Base-by-base conservation (phyloP, 345 rosid genomes). In the Aquilaria sinensis region DNA sequence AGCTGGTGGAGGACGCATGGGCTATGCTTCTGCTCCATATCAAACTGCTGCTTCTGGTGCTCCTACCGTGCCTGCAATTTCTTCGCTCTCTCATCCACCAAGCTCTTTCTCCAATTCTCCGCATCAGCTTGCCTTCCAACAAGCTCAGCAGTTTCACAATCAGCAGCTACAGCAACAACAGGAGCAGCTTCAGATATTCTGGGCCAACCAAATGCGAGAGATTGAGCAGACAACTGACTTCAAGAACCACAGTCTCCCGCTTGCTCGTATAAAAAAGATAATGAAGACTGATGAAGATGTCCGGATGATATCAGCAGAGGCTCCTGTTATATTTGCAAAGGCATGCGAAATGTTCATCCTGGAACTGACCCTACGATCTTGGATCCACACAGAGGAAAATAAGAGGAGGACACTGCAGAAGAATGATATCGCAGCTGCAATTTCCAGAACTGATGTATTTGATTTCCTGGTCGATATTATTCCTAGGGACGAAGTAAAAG, bases 241-340 rank as follows among this genome's bases (percentile, higher is more conserved):
- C 73, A 82, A 77, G 75, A 82, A 79, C 65, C 84, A 82, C 67
- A 79, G 76, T 55, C 78, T 82, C 37, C 84, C 87, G 4, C 72
- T 82, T 4, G 87, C 87, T 45, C 78, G 84, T 67, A 79, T 82
- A 47, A 82, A 82, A 69, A 82, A 82, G 77, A 82, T 82, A 64
- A 82, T 82, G 87, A 82, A 82, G 77, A 84, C 86, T 16, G 84
- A 82, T 32, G 82, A 79, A 70, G 86, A 82, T 68, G 83, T 82
- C 12, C 61, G 86, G 59, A 82, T 81, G 86, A 81, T 81, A 60
- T 81, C 86, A 10, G 83, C 81, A 0, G 86, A 81, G 70, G 86
- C 83, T 63, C 86, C 84, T 34, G 82, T 82, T n/a, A 73, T 82
- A 31, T 82, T 82, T 45, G 86, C 84, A 14, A 79, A 82, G 76